Base-by-base conservation (phyloP, 352 stramenopile genomes). In the Phytophthora sp. region DNA sequence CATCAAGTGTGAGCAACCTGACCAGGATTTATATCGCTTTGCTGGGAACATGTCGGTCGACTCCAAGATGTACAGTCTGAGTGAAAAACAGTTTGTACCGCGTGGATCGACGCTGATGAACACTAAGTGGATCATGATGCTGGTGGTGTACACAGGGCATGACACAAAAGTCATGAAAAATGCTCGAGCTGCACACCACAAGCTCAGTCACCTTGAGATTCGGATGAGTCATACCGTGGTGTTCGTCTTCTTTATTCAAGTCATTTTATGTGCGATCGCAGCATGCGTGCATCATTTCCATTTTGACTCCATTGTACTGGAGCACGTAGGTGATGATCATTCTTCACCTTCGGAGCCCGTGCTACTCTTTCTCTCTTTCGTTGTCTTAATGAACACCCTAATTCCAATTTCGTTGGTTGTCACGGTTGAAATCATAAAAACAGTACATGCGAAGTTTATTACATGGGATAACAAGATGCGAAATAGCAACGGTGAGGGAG, bases 331-430 rank as follows among this genome's bases (percentile, higher is more conserved):
- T 6, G 28, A 57, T 21, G 28, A 59, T 1, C 39, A 62, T 17
- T 34, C 34, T 2, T 9, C 20, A 5, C n/a, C 35, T 3, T 12
- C 42, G 9, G 48, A 69, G 10, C 52, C 58, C 4, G 21, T 94
- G 0, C 69, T 98, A 28, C 79, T 91, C 13, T 97, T 97, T 28
- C 85, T 97, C 8, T 90, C 89, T 18, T 98, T 95, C 62, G 51
- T 98, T 28, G 90, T 98, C 45, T 74, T 98, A 20, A 87, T 96
- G 79, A 96, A 95, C 69, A 94, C 89, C 24, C 77, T 98, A 39
- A 97, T 98, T 24, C 95, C 94, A 5, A 97, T 98, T 49, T 97
- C 91, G 5, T 78, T 98, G 5, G 96, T 98, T 55, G 87, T 98
- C 5, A 92, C 82, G 0, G 76, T 91, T 30, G 90, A 91, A 63